A percentile compares a stretch with the other conserved stretches of the same genome.
Conservation (phyloP, 139 green algal species). For the Chlamydomonas incerta region DNA sequence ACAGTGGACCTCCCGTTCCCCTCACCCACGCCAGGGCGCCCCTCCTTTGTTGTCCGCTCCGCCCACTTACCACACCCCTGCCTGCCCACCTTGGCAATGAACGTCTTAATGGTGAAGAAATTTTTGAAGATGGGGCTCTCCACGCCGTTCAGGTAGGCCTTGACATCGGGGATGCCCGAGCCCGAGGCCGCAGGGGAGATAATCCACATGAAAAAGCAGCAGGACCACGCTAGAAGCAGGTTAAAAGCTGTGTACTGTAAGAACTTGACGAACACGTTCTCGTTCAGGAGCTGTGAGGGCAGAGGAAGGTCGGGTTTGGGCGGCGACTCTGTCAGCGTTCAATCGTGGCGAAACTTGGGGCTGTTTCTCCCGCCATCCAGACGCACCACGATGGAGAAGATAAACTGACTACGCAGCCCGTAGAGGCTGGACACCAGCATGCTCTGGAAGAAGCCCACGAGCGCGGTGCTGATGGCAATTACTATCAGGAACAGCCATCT, state of each 20-base stretch:
- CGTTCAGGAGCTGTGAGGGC: slow-evolving; percentile 38
- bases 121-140: slow-evolving; percentile 62
- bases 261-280: slow-evolving; percentile 52
- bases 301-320: too few species aligned
- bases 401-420: slow-evolving; percentile 39
- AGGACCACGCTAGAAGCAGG: slow-evolving; percentile 53
- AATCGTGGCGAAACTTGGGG: too few species aligned
- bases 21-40: too few species aligned
- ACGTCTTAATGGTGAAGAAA: slow-evolving; percentile 73
- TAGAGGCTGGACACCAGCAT: slow-evolving; percentile 71
- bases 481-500: slow-evolving; percentile 57
- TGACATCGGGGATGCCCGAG: slow-evolving; percentile 73
- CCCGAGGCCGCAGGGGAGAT: slow-evolving; percentile 67
- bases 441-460: slow-evolving; percentile 66
- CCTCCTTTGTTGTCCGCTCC: too few species aligned
- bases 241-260: slow-evolving; percentile 66
- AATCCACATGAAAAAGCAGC: slow-evolving; percentile 58
- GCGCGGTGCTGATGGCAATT: slow-evolving; percentile 61
- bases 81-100: slow-evolving; percentile 64
- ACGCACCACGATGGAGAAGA: slow-evolving; percentile 56
- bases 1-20: background rate
- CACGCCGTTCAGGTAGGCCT: slow-evolving; percentile 71
- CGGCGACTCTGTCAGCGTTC: too few species aligned
- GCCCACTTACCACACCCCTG: too few species aligned
- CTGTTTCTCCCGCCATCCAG: too few species aligned